Evolutionary conservation across 257 asterid species (phyloP).

Genomic region (Petunia axillaris): DNA sequence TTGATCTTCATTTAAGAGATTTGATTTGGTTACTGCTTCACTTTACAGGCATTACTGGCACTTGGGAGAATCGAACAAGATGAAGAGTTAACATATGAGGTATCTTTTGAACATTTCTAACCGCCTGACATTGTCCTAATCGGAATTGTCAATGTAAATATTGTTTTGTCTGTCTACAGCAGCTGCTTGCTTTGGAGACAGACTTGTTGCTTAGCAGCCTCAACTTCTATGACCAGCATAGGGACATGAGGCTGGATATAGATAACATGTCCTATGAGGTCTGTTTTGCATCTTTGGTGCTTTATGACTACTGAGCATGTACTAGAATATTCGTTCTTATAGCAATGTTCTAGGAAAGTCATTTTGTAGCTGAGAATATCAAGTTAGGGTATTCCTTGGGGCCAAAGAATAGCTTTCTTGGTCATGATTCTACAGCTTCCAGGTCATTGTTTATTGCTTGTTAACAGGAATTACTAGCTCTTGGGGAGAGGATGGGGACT

Average conservation of each 20-base stretch:
- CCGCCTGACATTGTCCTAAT: not conserved
- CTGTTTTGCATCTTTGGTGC: conserved; percentile 20
- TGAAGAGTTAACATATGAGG: conserved; percentile 70
- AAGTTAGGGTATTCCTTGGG: not conserved
- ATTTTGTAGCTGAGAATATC: not conserved
- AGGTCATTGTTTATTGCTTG: not conserved
- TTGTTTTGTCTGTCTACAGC: conserved; percentile 46
- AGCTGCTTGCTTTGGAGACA: conserved; percentile 65
- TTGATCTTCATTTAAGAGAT: conserved; percentile 10
- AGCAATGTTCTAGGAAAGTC: not conserved
- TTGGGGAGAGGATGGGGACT: conserved; percentile 88
- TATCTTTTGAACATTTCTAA: conserved; percentile 32
- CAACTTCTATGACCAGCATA: conserved; percentile 74
- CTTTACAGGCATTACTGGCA: conserved; percentile 62
- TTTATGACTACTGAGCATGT: not conserved
- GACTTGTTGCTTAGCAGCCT: conserved; percentile 63
- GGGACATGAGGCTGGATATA: conserved; percentile 85
- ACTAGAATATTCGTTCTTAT: not conserved
- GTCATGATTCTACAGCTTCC: not conserved
- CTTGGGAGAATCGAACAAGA: conserved; percentile 83
- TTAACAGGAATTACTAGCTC: conserved; percentile 80
- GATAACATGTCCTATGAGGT: conserved; percentile 98
- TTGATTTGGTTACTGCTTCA: conserved; percentile 18
- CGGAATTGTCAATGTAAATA: not conserved
- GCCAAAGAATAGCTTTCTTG: not conserved